Conservation (phyloP, 2,329 filamentous ascomycete species). For the Hysterium pulicare region DNA sequence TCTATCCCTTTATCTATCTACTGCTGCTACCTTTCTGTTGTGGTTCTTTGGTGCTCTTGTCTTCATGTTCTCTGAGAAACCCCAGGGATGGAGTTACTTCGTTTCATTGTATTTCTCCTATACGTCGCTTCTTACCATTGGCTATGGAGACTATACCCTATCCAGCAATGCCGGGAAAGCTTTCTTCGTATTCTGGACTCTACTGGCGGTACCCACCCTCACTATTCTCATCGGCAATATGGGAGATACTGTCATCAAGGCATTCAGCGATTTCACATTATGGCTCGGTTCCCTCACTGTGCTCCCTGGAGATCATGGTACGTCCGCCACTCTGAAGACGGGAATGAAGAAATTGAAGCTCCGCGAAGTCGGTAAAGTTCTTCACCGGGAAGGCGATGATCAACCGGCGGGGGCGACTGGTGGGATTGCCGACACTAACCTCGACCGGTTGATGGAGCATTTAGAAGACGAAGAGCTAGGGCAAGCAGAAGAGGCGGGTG, state of each 20-base stretch:
- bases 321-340: conserved; percentile 32
- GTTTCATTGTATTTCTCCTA: conserved; percentile 53
- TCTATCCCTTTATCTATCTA: conserved; percentile 40
- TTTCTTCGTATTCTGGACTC: conserved; percentile 57
- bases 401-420: conserved; percentile 12
- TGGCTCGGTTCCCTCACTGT: conserved; percentile 55
- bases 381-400: conserved; percentile 18
- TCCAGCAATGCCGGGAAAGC: conserved; percentile 50
- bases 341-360: conserved; percentile 21
- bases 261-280: conserved; percentile 54
- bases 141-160: conserved; percentile 51
- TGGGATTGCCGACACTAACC: conserved; percentile 8
- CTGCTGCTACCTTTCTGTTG: conserved; percentile 35
- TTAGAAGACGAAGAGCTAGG: conserved; percentile 42
- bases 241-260: conserved; percentile 54
- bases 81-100: conserved; percentile 51
- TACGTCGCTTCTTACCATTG: conserved; percentile 52
- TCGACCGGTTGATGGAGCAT: conserved; percentile 35
- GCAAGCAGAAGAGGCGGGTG: conserved; percentile 40
- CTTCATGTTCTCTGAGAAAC: conserved; percentile 47
- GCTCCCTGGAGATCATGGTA: conserved; percentile 48
- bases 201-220: conserved; percentile 53
- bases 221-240: conserved; percentile 55
- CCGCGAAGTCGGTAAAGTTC: not conserved
- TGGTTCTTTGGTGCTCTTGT: conserved; percentile 51